Base-by-base conservation (phyloP, 1,139 yeast genomes). In the Diutina ranongensis region DNA sequence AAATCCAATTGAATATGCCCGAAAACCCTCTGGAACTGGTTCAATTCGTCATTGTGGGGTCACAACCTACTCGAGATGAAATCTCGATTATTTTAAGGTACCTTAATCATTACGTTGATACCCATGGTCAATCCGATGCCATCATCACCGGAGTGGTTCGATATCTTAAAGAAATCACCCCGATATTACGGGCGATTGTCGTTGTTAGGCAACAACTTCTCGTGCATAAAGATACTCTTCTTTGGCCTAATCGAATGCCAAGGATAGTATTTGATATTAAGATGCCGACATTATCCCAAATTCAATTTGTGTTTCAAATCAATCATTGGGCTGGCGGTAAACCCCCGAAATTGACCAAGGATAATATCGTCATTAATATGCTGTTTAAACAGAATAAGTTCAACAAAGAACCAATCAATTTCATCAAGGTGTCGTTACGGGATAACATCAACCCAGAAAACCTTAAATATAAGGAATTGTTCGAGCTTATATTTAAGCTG, bases 361-460 rank as follows among this genome's bases (percentile, higher is more conserved):
- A 70, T 48, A 65, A 63, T 45, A 62, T 71, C 22, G 49, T 57
- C 12, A 53, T 71, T 5, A 57, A 58, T 31, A 49, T 69, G 46
- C 56, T 59, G 20, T 65, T 68, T 51, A 64, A 59, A 48, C 54
- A 51, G 19, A 67, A 67, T 51, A 65, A 61, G 50, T 70, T 71
- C 48, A 63, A 61, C 46, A 50, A 53, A 38, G 38, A 49, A 28
- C 51, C 55, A 40, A 42, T 57, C 49, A 54, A 60, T 52, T 46
- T 61, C 50, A 47, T 57, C 48, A 57, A 64, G 52, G 55, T 68
- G 3, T 63, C 68, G 10, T 56, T 69, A 56, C 61, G 61, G 45
- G 69, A 68, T 45, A 69, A 67, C 51, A 56, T 67, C 47, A 65
- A 63, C 48, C 55, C 62, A n/a, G 65, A 62, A 51, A 68, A 68